Evolutionary conservation across 148 eudicot species (phyloP).

Genomic region (Vaccinium corymbosum): DNA sequence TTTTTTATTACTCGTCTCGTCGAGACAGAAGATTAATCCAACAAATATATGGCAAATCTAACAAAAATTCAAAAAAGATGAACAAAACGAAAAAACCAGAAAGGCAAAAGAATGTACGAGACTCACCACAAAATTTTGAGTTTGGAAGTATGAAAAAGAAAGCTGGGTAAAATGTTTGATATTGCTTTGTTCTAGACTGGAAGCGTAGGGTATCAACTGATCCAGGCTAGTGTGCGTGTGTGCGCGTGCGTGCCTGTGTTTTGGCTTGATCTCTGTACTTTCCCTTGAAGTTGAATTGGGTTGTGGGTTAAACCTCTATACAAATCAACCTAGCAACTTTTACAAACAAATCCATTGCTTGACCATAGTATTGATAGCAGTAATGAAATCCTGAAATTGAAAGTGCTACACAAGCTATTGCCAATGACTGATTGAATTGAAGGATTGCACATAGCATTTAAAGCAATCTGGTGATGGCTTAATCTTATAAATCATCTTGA

Average conservation of each 20-base stretch:
- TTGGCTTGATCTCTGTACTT: background rate
- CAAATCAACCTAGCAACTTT: background rate
- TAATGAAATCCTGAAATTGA: too few relatives aligned
- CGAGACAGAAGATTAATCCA: too few relatives aligned
- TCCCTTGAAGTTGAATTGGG: background rate
- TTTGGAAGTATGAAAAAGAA: background rate
- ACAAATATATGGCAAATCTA: too few relatives aligned
- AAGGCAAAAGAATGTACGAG: too few relatives aligned
- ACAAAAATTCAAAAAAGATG: too few relatives aligned
- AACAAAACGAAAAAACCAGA: too few relatives aligned
- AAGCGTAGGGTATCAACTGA: background rate
- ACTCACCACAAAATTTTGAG: background rate
- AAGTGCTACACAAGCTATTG: too few relatives aligned
- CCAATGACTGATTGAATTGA: background rate
- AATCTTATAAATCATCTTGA: slow-evolving; percentile 11
- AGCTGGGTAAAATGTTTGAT: background rate
- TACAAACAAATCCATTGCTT: background rate
- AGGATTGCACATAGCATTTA: background rate
- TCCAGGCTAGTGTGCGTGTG: background rate
- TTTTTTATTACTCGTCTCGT: too few relatives aligned
- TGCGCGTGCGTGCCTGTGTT: background rate
- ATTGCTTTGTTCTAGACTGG: background rate
- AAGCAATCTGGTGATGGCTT: slow-evolving; percentile 8
- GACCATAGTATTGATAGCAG: background rate
- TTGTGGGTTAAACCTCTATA: background rate